A percentile compares a stretch with the other conserved stretches of the same genome.
Conservation (phyloP, 2,329 filamentous ascomycete genomes). For the Coniochaeta ligniaria region DNA sequence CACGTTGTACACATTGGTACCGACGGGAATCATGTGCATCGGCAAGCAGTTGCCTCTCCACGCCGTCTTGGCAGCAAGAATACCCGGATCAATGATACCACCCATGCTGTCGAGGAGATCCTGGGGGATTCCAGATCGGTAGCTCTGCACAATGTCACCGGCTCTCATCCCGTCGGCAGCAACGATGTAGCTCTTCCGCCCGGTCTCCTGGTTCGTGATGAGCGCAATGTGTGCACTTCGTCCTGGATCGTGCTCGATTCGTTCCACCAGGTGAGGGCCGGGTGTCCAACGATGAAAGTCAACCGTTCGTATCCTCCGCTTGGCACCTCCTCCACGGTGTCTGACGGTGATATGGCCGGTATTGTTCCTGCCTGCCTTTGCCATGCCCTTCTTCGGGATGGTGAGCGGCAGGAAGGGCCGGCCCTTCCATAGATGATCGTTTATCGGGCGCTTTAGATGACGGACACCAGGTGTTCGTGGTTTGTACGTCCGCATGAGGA, state of each 20-base stretch:
- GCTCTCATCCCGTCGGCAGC: conserved; percentile 91
- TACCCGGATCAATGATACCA: conserved; percentile 86
- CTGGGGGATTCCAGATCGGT: conserved; percentile 79
- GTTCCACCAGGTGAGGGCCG: conserved; percentile 81
- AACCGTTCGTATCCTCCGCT: conserved; percentile 83
- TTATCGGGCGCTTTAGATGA: conserved; percentile 86
- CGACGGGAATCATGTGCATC: conserved; percentile 89
- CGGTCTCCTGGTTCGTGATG: conserved; percentile 65
- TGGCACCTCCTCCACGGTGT: conserved; percentile 86
- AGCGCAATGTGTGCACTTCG: conserved; percentile 91
- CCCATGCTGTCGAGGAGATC: conserved; percentile 89
- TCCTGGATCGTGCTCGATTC: conserved; percentile 93
- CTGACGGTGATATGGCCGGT: conserved; percentile 79
- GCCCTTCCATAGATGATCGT: conserved; percentile 96
- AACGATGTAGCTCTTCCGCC: conserved; percentile 80
- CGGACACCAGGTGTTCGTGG: conserved; percentile 87
- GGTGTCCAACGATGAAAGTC: conserved; percentile 77
- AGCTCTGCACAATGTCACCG: conserved; percentile 89
- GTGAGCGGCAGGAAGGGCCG: conserved; percentile 77
- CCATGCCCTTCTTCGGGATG: conserved; percentile 85
- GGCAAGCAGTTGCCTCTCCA: conserved; percentile 93
- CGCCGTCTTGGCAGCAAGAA: conserved; percentile 88
- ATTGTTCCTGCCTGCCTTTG: conserved; percentile 87
- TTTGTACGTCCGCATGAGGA: conserved; percentile 75
- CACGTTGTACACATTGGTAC: conserved; percentile 88